Evolutionary conservation across 768 basidiomycete genomes (phyloP).

Genomic region (Suillus subalutaceus): DNA sequence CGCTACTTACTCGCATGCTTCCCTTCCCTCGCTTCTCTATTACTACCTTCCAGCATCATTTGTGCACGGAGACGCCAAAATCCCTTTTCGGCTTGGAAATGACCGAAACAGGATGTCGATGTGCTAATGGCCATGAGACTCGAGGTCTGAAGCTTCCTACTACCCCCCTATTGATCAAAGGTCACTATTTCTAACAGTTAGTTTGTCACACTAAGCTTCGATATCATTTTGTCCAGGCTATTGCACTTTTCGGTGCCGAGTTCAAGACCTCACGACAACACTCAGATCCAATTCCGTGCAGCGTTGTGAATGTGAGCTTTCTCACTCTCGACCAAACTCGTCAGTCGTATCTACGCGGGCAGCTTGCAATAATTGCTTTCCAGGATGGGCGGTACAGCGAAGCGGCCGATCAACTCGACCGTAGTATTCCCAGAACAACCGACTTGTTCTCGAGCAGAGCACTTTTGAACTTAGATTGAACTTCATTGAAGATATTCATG

Average conservation of each 20-base stretch:
- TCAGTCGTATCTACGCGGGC: not conserved
- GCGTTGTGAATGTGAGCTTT: slow-evolving; percentile 2
- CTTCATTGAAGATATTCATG: not conserved
- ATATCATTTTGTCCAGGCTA: not conserved
- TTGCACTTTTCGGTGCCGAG: not conserved
- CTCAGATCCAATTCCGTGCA: not conserved
- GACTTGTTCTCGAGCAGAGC: not conserved
- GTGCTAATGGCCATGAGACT: too few relatives aligned
- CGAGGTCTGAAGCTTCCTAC: too few relatives aligned
- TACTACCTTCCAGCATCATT: too few relatives aligned
- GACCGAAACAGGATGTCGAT: too few relatives aligned
- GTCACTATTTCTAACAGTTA: not conserved
- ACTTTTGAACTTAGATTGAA: not conserved
- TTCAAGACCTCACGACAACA: not conserved
- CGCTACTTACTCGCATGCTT: too few relatives aligned
- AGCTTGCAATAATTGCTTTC: not conserved
- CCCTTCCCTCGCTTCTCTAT: too few relatives aligned
- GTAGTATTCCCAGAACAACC: not conserved
- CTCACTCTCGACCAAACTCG: not conserved
- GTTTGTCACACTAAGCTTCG: not conserved
- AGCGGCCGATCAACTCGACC: not conserved
- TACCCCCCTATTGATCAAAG: not conserved
- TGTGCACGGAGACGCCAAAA: too few relatives aligned
- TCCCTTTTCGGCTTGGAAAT: too few relatives aligned
- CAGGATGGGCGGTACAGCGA: not conserved